These are phyloP conservation scores for Coemansia sp. DNA, from an alignment of 192 early-diverging fungal genomes.

Conservation along the genomic window DNA sequence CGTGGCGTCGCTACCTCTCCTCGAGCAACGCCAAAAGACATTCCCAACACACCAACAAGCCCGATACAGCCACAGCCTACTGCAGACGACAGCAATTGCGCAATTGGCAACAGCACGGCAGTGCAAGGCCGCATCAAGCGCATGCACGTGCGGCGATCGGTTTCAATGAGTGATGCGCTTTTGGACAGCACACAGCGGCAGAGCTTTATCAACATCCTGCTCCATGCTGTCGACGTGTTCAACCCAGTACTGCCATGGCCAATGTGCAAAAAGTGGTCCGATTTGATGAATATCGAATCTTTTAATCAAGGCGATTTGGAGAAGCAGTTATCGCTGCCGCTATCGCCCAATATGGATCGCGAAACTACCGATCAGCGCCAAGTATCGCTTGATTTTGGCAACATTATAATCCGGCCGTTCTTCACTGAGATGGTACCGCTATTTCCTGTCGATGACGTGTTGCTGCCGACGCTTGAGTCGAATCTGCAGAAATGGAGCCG, in stretches of 20 bases:
- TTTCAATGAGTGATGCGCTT: conserved; percentile 50
- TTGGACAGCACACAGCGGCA: conserved; percentile 62
- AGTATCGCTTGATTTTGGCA: conserved; percentile 79
- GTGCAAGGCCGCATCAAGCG: conserved; percentile 19
- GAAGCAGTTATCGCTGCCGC: conserved; percentile 66
- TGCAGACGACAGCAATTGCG: not conserved
- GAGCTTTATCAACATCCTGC: conserved; percentile 63
- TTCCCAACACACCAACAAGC: not conserved
- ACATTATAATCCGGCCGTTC: conserved; percentile 84
- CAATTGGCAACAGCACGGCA: not conserved
- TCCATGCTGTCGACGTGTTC: conserved; percentile 89
- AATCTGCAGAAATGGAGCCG: conserved; percentile 55
- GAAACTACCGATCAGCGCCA: conserved; percentile 66
- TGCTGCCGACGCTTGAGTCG: conserved; percentile 49
- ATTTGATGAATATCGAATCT: conserved; percentile 83
- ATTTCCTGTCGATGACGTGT: conserved; percentile 66
- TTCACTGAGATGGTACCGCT: conserved; percentile 79
- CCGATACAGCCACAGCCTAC: not conserved
- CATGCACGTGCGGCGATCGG: conserved; percentile 41
- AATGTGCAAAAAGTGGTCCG: conserved; percentile 87
- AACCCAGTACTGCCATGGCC: conserved; percentile 82
- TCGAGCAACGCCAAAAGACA: not conserved
- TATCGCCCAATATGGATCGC: conserved; percentile 91
- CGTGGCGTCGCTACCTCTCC: not conserved
- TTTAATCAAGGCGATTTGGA: conserved; percentile 86